Base-by-base conservation (phyloP, 306 rosid species). In the Prunus kanzakura region DNA sequence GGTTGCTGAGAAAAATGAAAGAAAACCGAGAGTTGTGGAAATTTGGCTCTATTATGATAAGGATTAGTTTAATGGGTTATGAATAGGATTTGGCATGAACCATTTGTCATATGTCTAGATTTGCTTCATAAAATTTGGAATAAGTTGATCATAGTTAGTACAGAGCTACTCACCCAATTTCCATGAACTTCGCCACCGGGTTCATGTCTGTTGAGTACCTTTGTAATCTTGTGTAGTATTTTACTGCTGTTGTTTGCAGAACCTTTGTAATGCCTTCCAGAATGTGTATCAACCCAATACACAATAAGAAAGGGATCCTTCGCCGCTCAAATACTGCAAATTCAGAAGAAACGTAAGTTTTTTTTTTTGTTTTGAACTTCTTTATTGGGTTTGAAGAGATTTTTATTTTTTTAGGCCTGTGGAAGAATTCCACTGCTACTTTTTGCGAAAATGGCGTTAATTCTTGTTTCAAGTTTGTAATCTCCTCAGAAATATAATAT, bases 261-360 rank as follows among this genome's bases (percentile, higher is more conserved):
- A 92, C 89, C 71, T 89, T 95, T 63, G 98, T 95, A 12, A 80
- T 95, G 96, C 98, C 98, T 11, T 89, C 98, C 2, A 92, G 96
- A 86, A 90, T 95, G 97, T 95, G 96, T 64, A 90, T 95, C 79
- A 95, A 85, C 81, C 97, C 98, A 29, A 85, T 92, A 51, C 98
- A 95, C 78, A 92, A 95, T 79, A 89, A 89, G 80, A 92, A 92
- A 80, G 98, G 95, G 76, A 87, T 95, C 74, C 89, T 92, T 90
- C 98, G 85, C 32, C 86, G 47, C 20, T 78, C 91, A 13, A 60
- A 43, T 19, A 84, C 77, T 32, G 84, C 85, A 45, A 85, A 83
- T 81, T 78, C 92, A 19, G 93, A 90, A 77, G 98, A 91, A 76
- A 84, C 64, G 97, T 95, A 64, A 70, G 69, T 72, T 67, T 35